Evolutionary conservation across 2,329 filamentous ascomycete species (phyloP), one percentile per base, ranked within the genome.

Genomic region (Cryphonectria nitschkei): DNA sequence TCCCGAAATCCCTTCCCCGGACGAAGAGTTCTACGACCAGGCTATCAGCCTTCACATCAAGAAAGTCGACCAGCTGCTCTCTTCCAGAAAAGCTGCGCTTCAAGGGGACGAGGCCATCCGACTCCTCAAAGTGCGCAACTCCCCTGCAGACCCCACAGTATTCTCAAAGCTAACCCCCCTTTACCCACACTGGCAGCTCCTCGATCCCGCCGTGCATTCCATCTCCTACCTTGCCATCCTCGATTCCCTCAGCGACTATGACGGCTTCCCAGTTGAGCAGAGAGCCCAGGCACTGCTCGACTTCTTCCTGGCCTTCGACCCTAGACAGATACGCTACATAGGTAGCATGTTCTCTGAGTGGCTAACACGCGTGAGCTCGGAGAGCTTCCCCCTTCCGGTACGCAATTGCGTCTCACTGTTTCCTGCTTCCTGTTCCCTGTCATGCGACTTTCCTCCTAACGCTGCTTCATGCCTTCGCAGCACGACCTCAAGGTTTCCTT

Each of bases 191-290:
- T 52, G 52, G 11, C 64, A 88, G 84, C 76, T 80, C 16, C 76
- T 89, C 37, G 77, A 88, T 73, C 85, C 87, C 0, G 77, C 81
- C 9, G 69, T 80, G 61, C 81, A 89, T 74, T 85, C 87, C 9
- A 82, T 88, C 68, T 86, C 86, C 34, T 87, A 84, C 75, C 81
- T 88, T 43, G 76, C 80, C 67, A 74, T 89, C 56, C 79, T 89
- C 67, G 81, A 85, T 70, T 75, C 78, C 43, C 75, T 84, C 43
- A 72, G 83, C 29, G 76, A 78, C 3, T 74, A 80, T 46, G 76
- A 80, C 13, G 76, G 78, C 58, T 70, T 79, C 2, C 26, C 71
- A 3, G n/a, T 52, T n/a, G 62, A 72, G 19, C 61, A 66, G 43
- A 66, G 69, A 41, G 50, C 66, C 29, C n/a, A 63, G 19, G 67